Conservation (phyloP, 2,329 filamentous ascomycete genomes). For the Xenosphaeropsis pyriputrescens region DNA sequence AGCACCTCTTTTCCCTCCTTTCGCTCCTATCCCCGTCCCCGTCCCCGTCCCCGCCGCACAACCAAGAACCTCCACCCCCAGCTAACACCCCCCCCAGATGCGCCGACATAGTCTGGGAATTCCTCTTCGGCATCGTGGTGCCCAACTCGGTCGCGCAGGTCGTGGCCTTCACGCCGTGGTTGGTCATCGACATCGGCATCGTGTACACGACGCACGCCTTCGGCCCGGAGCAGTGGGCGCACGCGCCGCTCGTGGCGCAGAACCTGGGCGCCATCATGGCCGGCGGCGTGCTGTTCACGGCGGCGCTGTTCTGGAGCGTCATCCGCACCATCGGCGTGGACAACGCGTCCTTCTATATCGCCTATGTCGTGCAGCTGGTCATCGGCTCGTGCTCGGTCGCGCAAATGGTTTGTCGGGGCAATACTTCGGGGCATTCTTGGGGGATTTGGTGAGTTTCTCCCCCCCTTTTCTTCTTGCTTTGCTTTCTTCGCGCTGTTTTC, state of each 20-base stretch:
- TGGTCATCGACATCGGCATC: conserved; percentile 4
- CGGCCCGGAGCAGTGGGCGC: conserved; percentile 3
- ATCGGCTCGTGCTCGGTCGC: conserved; percentile 1
- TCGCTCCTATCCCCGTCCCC: too few relatives aligned
- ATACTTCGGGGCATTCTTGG: conserved; percentile 5
- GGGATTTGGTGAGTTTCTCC: conserved; percentile 5
- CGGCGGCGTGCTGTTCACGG: not conserved
- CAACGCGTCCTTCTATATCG: not conserved
- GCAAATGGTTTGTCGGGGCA: conserved; percentile 3
- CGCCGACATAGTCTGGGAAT: not conserved
- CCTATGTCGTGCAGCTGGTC: not conserved
- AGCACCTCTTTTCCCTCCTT: too few relatives aligned
- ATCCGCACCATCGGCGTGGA: not conserved
- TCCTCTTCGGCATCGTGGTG: not conserved
- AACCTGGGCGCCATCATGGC: conserved; percentile 1
- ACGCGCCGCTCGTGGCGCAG: conserved; percentile 4
- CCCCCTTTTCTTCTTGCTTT: too few relatives aligned
- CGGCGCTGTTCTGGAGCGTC: not conserved
- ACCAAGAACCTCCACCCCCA: too few relatives aligned
- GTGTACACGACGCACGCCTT: conserved; percentile 5
- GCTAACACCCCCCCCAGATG: too few relatives aligned
- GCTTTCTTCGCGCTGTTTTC: too few relatives aligned
- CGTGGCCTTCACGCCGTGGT: conserved; percentile 3
- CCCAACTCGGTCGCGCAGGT: conserved; percentile 1
- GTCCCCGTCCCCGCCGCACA: too few relatives aligned